Base-by-base conservation (phyloP, 768 basidiomycete species). In the Mrakia frigida region DNA sequence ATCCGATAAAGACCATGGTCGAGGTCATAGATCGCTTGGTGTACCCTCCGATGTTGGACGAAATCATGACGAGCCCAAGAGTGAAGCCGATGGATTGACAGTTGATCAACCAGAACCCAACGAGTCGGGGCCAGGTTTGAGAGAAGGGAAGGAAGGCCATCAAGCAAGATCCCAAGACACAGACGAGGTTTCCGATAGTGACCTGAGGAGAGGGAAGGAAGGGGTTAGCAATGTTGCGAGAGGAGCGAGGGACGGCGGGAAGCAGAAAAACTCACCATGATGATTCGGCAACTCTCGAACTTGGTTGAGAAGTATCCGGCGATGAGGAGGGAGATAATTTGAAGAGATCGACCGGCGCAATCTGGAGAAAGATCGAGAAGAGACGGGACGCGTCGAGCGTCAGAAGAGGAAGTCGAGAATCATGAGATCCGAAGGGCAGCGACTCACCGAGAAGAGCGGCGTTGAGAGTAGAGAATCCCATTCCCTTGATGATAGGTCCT, bases 61-160 rank as follows among this genome's bases (percentile, higher is more conserved):
- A 81, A 72, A 84, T 79, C 83, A 84, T 84, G 75, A 84, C 83
- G 56, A 84, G 80, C 77, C 83, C 82, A 43, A 83, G 81, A 28
- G 82, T 83, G 81, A 83, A 83, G 10, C 83, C 82, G 78, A 83
- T 81, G 35, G 80, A 81, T 70, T 82, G 80, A 59, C 43, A 79
- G 56, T 80, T 79, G 75, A 80, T 77, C 53, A 82, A 72, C 82
- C 83, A 83, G 79, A 83, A 82, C 18, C 81, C 81, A 33, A 82
- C 79, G 16, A 83, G 75, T 60, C 83, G 79, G 43, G 81, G 79
- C 83, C 83, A 83, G 33, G 80, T 81, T 28, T 76, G 59, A 13
- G 76, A 60, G 74, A 81, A 81, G 18, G 83, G 83, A 0, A 84
- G 76, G 82, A 83, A 84, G 28, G 81, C 78, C 80, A 84, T 82